Evolutionary conservation across 2,329 filamentous ascomycete genomes (phyloP).

Genomic region (Trichoderma sp.): DNA sequence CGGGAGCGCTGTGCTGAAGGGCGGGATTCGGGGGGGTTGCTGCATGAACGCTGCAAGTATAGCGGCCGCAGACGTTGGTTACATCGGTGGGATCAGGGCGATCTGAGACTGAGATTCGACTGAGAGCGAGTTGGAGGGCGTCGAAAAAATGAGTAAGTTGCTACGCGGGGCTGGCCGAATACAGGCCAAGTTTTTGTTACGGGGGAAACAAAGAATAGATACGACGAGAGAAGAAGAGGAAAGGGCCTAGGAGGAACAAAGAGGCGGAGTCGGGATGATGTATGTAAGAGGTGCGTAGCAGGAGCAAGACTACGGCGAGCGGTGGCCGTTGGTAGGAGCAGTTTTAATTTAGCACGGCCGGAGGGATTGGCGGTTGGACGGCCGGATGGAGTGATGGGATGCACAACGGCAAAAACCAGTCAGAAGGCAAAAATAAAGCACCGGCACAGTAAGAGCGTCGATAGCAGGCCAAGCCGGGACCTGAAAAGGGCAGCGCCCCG

Average conservation of each 20-base stretch:
- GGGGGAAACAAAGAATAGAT: not conserved
- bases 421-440: constrained; percentile 11
- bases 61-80: constrained; percentile 21
- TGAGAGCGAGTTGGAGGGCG: not conserved
- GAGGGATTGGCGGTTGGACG: not conserved
- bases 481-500: constrained; percentile 16
- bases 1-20: constrained; percentile 22
- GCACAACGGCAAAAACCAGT: constrained; percentile 1
- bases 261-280: not conserved
- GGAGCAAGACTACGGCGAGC: not conserved
- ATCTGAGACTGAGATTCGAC: not conserved
- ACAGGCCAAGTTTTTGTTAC: not conserved
- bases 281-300: not conserved
- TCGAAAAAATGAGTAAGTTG: not conserved
- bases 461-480: constrained; percentile 10
- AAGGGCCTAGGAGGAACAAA: not conserved
- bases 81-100: constrained; percentile 10
- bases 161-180: no score
- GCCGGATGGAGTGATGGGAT: not conserved
- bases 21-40: constrained; percentile 28
- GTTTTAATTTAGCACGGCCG: not conserved
- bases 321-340: not conserved
- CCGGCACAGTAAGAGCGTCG: not conserved
- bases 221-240: not conserved
- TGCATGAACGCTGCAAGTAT: constrained; percentile 27